These are phyloP conservation scores for Gleditsia sinensis DNA, from an alignment of 306 rosid genomes.

Conservation along the genomic window DNA sequence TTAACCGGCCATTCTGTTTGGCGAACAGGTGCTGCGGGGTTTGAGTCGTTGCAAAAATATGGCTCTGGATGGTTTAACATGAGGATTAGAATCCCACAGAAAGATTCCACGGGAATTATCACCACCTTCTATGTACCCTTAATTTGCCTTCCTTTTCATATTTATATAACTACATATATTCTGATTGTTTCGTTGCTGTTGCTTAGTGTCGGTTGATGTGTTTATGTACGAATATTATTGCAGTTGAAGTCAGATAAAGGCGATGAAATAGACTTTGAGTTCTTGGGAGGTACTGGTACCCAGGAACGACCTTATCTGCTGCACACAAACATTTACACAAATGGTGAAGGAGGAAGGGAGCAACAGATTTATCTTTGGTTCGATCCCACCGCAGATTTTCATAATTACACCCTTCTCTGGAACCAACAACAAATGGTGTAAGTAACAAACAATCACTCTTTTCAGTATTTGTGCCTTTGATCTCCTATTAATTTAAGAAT, in stretches of 20 bases:
- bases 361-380: slow-evolving; percentile 33
- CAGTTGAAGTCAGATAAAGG: slow-evolving; percentile 25
- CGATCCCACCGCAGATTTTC: slow-evolving; percentile 35
- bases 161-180: neutral
- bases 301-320: neutral
- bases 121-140: slow-evolving; percentile 36
- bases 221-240: too few species aligned
- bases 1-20: neutral
- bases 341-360: slow-evolving; percentile 24
- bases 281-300: slow-evolving; percentile 23
- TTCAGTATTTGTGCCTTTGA: too few species aligned
- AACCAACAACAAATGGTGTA: slow-evolving; percentile 36
- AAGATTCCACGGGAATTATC: slow-evolving; percentile 19
- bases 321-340: slow-evolving; percentile 30
- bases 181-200: neutral
- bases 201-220: neutral
- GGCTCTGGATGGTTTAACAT: slow-evolving; percentile 34
- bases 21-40: slow-evolving; percentile 20
- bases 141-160: too few species aligned
- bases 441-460: too few species aligned
- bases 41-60: slow-evolving; percentile 3
- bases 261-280: slow-evolving; percentile 45
- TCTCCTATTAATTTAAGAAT: too few species aligned
- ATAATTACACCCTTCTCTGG: slow-evolving; percentile 33
- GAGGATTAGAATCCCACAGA: slow-evolving; percentile 20